Percentiles rank a stretch among this genome's conserved stretches.
These are phyloP conservation scores for Colletotrichum limetticola DNA, from an alignment of 2,329 filamentous ascomycete species.

Conservation along the genomic window DNA sequence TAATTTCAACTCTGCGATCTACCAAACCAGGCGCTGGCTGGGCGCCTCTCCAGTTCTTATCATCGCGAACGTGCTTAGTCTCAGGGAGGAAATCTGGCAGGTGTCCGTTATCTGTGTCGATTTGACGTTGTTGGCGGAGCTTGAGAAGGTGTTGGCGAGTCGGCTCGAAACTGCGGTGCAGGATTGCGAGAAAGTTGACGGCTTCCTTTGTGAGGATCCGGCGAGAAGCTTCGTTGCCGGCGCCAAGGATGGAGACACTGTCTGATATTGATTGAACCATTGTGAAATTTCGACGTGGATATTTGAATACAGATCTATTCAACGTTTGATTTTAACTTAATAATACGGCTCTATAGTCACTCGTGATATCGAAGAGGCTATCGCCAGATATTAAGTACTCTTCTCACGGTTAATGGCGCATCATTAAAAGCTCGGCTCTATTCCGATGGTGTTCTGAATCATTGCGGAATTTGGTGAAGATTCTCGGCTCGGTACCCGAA, in stretches of 20 bases:
- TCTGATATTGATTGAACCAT: slow-evolving; percentile 17
- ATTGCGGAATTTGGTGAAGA: background rate
- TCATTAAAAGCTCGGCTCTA: slow-evolving; percentile 2
- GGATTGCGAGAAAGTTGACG: slow-evolving; percentile 82
- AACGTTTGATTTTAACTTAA: no score
- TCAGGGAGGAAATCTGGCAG: slow-evolving; percentile 89
- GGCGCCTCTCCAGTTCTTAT: slow-evolving; percentile 86
- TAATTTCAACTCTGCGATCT: slow-evolving; percentile 89
- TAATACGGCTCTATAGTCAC: background rate
- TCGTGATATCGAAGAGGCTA: background rate
- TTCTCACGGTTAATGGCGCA: background rate
- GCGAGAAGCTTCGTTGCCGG: slow-evolving; percentile 75
- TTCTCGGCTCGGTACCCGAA: slow-evolving; percentile 14
- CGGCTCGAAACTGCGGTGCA: slow-evolving; percentile 87
- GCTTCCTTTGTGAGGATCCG: slow-evolving; percentile 88
- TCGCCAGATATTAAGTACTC: background rate
- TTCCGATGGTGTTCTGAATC: slow-evolving; percentile 13
- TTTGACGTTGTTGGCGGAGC: slow-evolving; percentile 80
- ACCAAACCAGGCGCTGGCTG: slow-evolving; percentile 85
- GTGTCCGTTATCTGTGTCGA: slow-evolving; percentile 83
- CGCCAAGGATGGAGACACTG: slow-evolving; percentile 79
- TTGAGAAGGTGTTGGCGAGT: slow-evolving; percentile 85
- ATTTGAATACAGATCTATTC: background rate
- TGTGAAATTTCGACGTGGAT: background rate
- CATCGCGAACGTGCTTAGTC: slow-evolving; percentile 88